Percentiles rank a stretch among this genome's conserved stretches.
phyloP scores from a whole-genome alignment of 2,329 filamentous ascomycete genomes.

The Acephala macrosclerotiorum region DNA sequence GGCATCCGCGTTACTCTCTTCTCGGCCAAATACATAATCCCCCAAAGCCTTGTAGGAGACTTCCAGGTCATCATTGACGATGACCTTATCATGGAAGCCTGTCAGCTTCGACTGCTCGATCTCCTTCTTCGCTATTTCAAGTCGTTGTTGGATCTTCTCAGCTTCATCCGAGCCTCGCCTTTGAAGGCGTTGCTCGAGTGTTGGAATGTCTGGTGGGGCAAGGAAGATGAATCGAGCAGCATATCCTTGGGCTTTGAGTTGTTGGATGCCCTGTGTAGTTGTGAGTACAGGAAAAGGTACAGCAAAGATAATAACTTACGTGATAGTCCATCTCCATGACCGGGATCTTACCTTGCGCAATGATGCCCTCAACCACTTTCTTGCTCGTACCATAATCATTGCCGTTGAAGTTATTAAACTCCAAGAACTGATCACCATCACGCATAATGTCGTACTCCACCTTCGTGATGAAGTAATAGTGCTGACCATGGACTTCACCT shows the following conservation, averaged over 20 bases:
- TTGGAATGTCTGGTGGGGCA: conserved; percentile 50
- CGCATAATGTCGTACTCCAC: conserved; percentile 64
- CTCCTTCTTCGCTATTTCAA: conserved; percentile 50
- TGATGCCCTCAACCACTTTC: conserved; percentile 58
- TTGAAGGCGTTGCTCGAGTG: conserved; percentile 51
- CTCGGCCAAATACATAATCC: conserved; percentile 53
- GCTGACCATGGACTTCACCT: conserved; percentile 58
- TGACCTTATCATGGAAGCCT: conserved; percentile 57
- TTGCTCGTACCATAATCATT: conserved; percentile 63
- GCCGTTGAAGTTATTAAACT: conserved; percentile 59
- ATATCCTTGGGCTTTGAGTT: conserved; percentile 64
- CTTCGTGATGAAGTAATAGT: conserved; percentile 63
- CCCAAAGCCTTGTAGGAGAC: conserved; percentile 56
- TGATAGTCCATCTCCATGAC: conserved; percentile 60
- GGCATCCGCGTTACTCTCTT: background rate
- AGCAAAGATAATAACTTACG: conserved; percentile 48
- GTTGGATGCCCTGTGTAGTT: conserved; percentile 56
- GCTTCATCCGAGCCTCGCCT: conserved; percentile 52
- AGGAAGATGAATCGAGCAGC: conserved; percentile 63
- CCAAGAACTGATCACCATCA: conserved; percentile 66
- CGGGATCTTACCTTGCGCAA: conserved; percentile 65
- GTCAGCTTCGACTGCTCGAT: conserved; percentile 53
- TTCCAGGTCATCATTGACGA: conserved; percentile 60
- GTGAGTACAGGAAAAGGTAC: background rate
- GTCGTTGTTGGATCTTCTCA: conserved; percentile 53